Percentiles rank a stretch among this genome's conserved stretches.
These are phyloP conservation scores for Pneumocystis carinii DNA, from an alignment of 1,139 yeast genomes.

Conservation along the genomic window DNA sequence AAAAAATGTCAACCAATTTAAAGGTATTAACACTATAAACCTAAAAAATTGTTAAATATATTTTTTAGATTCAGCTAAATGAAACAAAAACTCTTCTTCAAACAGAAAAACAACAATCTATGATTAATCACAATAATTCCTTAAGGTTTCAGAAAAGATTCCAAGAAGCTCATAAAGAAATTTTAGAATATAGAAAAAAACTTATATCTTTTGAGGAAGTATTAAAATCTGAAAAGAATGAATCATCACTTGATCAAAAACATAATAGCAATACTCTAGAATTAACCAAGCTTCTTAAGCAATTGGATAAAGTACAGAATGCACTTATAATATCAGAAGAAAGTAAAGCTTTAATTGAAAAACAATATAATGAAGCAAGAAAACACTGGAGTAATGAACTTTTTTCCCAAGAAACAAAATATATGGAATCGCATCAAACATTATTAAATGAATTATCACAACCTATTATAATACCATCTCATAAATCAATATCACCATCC, in stretches of 20 bases:
- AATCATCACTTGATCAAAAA: not conserved
- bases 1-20: not conserved
- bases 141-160: not conserved
- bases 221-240: not conserved
- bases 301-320: constrained; percentile 3
- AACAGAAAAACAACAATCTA: constrained; percentile 1
- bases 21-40: not conserved
- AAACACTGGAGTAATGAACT: constrained; percentile 1
- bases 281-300: not conserved
- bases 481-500: not conserved
- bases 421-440: not conserved
- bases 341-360: constrained; percentile 3
- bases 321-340: constrained; percentile 5
- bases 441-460: not conserved
- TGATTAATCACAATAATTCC: not conserved
- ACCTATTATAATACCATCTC: not conserved
- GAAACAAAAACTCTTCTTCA: not conserved
- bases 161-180: not conserved
- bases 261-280: not conserved
- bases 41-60: not conserved
- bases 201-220: not conserved
- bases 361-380: constrained; percentile 7
- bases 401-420: not conserved
- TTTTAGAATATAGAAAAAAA: not conserved
- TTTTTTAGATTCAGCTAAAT: not conserved